phyloP scores from a whole-genome alignment of 73 alveolate genomes.

The Stentor coeruleus region DNA sequence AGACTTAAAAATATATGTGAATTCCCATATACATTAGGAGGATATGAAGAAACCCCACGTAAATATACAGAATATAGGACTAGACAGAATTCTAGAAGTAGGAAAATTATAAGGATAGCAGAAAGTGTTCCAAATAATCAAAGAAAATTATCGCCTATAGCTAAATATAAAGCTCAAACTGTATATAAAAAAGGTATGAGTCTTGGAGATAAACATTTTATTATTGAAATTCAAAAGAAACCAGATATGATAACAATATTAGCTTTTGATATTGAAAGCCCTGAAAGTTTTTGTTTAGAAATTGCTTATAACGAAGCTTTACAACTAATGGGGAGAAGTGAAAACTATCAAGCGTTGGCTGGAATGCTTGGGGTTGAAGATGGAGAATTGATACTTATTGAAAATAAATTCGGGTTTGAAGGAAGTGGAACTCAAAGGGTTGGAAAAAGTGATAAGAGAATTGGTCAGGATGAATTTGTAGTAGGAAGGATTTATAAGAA shows the following conservation, averaged over 20 bases:
- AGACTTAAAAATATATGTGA: slow-evolving; percentile 44
- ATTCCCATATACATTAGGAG: slow-evolving; percentile 36
- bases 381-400: slow-evolving; percentile 2
- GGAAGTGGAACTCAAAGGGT: neutral
- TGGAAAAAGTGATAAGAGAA: neutral
- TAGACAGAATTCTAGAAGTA: neutral
- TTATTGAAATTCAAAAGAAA: neutral
- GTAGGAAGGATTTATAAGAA: neutral
- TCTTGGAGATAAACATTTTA: neutral
- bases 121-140: no score
- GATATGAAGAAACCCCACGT: neutral
- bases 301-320: neutral
- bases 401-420: neutral
- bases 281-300: slow-evolving; percentile 7
- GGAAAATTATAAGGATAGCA: no score
- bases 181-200: neutral
- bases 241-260: neutral
- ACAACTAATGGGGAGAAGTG: neutral
- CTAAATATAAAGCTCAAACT: neutral
- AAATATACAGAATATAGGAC: neutral
- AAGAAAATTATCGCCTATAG: no score
- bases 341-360: neutral
- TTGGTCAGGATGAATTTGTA: neutral
- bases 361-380: slow-evolving; percentile 5
- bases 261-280: neutral